Conservation (phyloP, 177 flowering plant genomes). For the Telopea speciosissima region DNA sequence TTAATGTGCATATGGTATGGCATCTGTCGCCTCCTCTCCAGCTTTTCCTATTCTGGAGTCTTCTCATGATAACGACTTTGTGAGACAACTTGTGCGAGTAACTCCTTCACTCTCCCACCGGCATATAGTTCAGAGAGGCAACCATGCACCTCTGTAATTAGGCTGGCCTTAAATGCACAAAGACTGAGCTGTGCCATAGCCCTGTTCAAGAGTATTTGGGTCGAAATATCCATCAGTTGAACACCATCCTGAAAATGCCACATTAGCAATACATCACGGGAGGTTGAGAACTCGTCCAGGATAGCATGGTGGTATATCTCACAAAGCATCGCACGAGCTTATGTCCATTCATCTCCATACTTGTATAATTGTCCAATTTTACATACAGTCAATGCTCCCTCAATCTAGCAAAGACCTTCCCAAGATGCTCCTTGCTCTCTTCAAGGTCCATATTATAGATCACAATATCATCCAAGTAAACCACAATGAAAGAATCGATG, state of each 20-base stretch:
- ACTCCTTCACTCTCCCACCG: conserved; percentile 87
- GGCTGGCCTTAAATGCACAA: conserved; percentile 73
- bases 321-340: conserved; percentile 96
- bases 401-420: too few species aligned
- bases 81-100: conserved; percentile 91
- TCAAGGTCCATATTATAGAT: too few species aligned
- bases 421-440: too few species aligned
- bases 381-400: too few species aligned
- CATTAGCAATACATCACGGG: conserved; percentile 88
- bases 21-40: conserved; percentile 90
- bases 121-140: conserved; percentile 90
- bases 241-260: conserved; percentile 91
- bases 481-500: too few species aligned
- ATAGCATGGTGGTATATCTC: conserved; percentile 96
- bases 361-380: too few species aligned
- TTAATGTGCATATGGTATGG: conserved; percentile 99
- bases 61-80: conserved; percentile 94
- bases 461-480: too few species aligned
- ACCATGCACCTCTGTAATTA: conserved; percentile 64
- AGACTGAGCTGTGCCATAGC: conserved; percentile 95
- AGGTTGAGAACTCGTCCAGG: conserved; percentile 56
- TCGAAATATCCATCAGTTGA: conserved; percentile 82
- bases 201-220: conserved; percentile 84
- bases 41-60: conserved; percentile 96
- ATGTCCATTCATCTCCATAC: conserved; percentile 90